Conservation (phyloP, 2,329 filamentous ascomycete species). For the Hypoxylon sp. region DNA sequence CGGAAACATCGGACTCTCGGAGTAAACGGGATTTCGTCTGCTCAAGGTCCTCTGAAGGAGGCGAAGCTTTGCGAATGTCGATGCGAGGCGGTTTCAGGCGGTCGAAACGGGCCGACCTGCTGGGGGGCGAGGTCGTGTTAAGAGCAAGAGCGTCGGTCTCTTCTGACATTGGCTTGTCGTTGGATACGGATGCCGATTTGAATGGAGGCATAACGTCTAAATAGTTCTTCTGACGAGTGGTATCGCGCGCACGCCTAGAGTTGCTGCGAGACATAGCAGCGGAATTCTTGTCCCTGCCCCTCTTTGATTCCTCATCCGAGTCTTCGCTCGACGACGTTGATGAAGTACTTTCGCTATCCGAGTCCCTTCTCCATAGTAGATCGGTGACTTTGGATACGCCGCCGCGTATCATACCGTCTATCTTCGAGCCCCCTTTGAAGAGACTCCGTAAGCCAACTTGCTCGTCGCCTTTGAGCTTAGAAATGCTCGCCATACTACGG, state of each 20-base stretch:
- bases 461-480: constrained; percentile 58
- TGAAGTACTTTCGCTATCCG: constrained; percentile 48
- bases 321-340: constrained; percentile 62
- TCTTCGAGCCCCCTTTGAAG: constrained; percentile 77
- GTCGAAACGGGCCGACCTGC: constrained; percentile 61
- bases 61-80: constrained; percentile 59
- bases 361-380: constrained; percentile 68
- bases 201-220: constrained; percentile 67
- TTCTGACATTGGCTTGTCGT: constrained; percentile 41
- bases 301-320: constrained; percentile 60
- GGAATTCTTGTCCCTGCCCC: constrained; percentile 56
- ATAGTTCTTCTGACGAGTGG: constrained; percentile 58
- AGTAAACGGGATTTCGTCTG: constrained; percentile 33
- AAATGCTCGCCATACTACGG: constrained; percentile 62
- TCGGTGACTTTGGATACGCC: constrained; percentile 69
- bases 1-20: constrained; percentile 55
- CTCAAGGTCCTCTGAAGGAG: constrained; percentile 51
- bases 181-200: constrained; percentile 53
- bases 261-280: constrained; percentile 54
- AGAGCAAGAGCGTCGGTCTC: constrained; percentile 37
- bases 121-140: constrained; percentile 50
- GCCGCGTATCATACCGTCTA: constrained; percentile 77
- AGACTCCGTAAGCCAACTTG: constrained; percentile 75
- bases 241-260: constrained; percentile 51
- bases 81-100: constrained; percentile 63